Base-by-base conservation (phyloP, 2,329 filamentous ascomycete genomes). In the Xylariaceae sp. region DNA sequence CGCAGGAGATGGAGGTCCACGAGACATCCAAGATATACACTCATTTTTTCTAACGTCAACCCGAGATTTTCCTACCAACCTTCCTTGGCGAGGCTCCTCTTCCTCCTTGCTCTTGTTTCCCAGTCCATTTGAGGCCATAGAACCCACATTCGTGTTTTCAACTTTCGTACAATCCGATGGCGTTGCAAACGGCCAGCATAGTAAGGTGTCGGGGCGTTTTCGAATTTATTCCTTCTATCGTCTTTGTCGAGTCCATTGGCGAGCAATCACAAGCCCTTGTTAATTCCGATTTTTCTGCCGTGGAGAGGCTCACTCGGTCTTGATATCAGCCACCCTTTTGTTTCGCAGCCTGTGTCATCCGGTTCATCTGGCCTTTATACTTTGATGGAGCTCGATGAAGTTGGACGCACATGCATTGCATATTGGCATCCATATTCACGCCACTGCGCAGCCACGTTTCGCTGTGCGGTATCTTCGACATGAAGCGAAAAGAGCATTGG, bases 21-120 rank as follows among this genome's bases (percentile, higher is more conserved):
- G 92, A 97, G 68, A 87, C 84, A 62, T 97, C 92, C 52, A 98
- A 97, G 71, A 89, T 96, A 59, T 96, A 98, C 73, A 98, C 92
- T 55, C 92, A 98, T 76, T 98, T 98, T 77, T 97, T 98, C 74
- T 98, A 78, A 90, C 66, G 68, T 73, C 43, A 53, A 52, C 55
- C n/a, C n/a, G n/a, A n/a, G 55, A 54, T 41, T 50, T 47, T 47
- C 47, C 43, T 47, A 44, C 55, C 50, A 47, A 53, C 50, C 54
- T 52, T 54, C 53, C 48, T 47, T 44, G 47, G 45, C 47, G 50
- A 54, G 47, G 47, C 39, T 39, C 37, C 26, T 41, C 47, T 45
- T 47, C 54, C 52, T 46, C 60, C 51, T 37, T 36, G n/a, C n/a
- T n/a, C n/a, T n/a, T n/a, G n/a, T n/a, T n/a, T n/a, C 12, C 31